Base-by-base conservation (phyloP, 2,329 filamentous ascomycete species). In the Aspergillus ibericus region DNA sequence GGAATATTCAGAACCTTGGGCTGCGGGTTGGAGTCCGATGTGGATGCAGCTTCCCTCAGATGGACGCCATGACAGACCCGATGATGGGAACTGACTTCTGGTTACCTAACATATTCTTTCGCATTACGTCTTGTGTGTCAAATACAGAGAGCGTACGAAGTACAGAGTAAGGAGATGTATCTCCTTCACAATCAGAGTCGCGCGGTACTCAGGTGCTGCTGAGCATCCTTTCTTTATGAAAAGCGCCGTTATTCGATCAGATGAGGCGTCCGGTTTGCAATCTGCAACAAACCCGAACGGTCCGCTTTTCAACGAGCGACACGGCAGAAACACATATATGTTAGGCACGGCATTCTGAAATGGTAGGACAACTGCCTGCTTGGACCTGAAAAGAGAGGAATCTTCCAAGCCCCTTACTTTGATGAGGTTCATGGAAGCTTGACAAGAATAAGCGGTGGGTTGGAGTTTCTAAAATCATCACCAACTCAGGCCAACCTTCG, bases 1-100 rank as follows among this genome's bases (percentile, higher is more conserved):
- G 51, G 51, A 53, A 53, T 53, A 53, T 53, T 42, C 44, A 48
- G 25, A 16, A 29, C 25, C 44, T 48, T 48, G 51, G 51, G 36
- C 51, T 40, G 40, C 36, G 25, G 36, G 38, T 22, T 20, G 10
- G 36, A 44, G 36, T 53, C 25, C 36, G 16, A 53, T 27, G 49
- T 38, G 36, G 51, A 40, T 53, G 22, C 51, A 16, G 29, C 12
- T 12, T 53, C 22, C 25, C 49, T 15, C 15, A 53, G 25, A 29
- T 48, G 44, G 44, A 16, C 10, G 16, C 36, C 16, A 22, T n/a
- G 40, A 15, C 38, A 32, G 51, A 38, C 25, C 22, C 5, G 36
- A 9, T 7, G 36, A 44, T 48, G 44, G 44, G 10, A 29, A 32
- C 25, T 48, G 18, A 32, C 51, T 44, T 53, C 16, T 9, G 40